phyloP scores from a whole-genome alignment of 1,284 basidiomycete species.

The Rhizoctonia solani region DNA sequence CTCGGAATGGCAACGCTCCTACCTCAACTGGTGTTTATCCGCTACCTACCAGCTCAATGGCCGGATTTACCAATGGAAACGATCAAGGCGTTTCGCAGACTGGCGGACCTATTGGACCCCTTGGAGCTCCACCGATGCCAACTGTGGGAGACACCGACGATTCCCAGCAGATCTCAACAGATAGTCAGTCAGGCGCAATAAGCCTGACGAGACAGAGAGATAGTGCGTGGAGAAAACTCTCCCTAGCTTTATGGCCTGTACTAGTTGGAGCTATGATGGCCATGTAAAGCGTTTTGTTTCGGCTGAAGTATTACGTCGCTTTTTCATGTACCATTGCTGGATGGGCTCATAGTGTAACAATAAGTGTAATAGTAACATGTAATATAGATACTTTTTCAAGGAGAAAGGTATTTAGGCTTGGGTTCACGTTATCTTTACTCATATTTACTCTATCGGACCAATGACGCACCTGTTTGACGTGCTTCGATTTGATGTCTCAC shows the following conservation, averaged over 20 bases:
- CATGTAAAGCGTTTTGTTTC: neutral
- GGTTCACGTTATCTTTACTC: too few species aligned
- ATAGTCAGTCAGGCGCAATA: slow-evolving; percentile 1
- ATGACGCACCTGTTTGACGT: too few species aligned
- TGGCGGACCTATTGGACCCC: neutral
- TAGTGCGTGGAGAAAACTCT: slow-evolving; percentile 9
- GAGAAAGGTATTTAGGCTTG: too few species aligned
- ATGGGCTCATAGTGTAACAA: neutral
- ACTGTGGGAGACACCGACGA: neutral
- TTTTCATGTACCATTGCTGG: neutral
- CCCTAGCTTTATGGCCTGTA: slow-evolving; percentile 9
- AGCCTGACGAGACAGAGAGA: slow-evolving; percentile 11
- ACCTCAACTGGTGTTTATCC: too few species aligned
- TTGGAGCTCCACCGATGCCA: neutral
- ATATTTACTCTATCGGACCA: too few species aligned
- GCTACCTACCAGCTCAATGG: neutral
- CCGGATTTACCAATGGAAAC: neutral
- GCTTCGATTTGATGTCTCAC: too few species aligned
- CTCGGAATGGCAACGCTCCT: too few species aligned
- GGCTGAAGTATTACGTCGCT: neutral
- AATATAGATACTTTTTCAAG: neutral
- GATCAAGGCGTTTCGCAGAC: neutral
- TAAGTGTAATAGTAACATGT: neutral
- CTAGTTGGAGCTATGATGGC: slow-evolving; percentile 26
- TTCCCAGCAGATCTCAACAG: neutral